Evolutionary conservation across 768 basidiomycete species (phyloP).

Genomic region (Cystoderma amianthinum): DNA sequence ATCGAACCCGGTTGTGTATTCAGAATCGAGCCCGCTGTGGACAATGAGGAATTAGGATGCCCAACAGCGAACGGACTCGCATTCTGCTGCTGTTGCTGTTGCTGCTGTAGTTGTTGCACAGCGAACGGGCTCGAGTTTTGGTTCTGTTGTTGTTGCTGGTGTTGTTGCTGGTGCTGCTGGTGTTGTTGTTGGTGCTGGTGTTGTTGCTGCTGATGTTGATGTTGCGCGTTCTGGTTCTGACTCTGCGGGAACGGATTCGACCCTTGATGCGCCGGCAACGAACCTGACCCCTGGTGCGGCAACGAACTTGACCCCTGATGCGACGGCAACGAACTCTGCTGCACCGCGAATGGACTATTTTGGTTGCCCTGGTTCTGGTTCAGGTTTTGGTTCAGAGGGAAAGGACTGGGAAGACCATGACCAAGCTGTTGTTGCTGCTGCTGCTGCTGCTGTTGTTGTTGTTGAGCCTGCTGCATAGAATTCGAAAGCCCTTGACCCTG

Average conservation of each 20-base stretch:
- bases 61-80: too few species aligned
- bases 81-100: slow-evolving; percentile 12
- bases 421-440: too few species aligned
- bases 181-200: slow-evolving; percentile 7
- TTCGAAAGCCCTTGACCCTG: too few species aligned
- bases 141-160: slow-evolving; percentile 5
- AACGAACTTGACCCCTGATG: neutral
- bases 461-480: neutral
- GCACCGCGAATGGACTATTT: neutral
- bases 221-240: slow-evolving; percentile 4
- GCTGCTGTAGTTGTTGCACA: slow-evolving; percentile 4
- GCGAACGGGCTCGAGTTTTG: slow-evolving; percentile 1
- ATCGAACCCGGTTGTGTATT: too few species aligned
- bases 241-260: slow-evolving; percentile 6
- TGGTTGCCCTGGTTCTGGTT: neutral
- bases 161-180: slow-evolving; percentile 1
- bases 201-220: slow-evolving; percentile 7
- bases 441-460: neutral
- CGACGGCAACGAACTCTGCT: neutral
- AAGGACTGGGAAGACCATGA: too few species aligned
- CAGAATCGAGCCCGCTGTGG: too few species aligned
- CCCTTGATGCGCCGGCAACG: neutral
- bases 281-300: neutral
- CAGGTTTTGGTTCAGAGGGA: too few species aligned
- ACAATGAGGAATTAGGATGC: too few species aligned